Evolutionary conservation across 2,329 filamentous ascomycete genomes (phyloP), one percentile per base, ranked within the genome.

Genomic region (Dissoconium aciculare): DNA sequence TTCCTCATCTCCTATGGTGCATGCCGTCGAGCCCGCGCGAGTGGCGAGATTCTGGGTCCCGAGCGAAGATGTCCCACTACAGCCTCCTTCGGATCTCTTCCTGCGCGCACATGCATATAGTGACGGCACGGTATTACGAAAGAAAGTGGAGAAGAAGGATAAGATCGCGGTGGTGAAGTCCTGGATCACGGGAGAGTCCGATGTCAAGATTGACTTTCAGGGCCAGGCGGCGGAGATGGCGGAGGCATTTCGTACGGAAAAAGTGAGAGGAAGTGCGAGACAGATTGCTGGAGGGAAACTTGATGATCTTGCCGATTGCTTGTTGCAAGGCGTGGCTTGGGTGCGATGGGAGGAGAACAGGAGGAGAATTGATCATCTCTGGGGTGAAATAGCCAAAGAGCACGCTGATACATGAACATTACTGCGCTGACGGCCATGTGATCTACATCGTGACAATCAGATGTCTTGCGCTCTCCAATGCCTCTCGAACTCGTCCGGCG

Each of bases 261-360:
- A 35, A 12, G 19, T 28, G 4, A 30, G 31, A 29, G 19, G 43
- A 47, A 34, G 45, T 44, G 35, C 51, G 40, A 27, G 26, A 21
- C 21, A 37, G 11, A 17, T 31, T 10, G 34, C 30, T 8, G 39
- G 48, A 13, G 45, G 44, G n/a, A 89, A 89, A 54, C 53, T 87
- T 31, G 82, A 91, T 53, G 82, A 91, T 57, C 56, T 91, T 29
- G 78, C 81, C 0, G 82, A 91, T 57, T 79, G 75, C 49, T 57
- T 89, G 15, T 51, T 89, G 32, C 82, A 91, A 52, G 82, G 74
- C 2, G 63, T 82, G 35, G 74, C 79, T 3, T 87, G 78, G 73
- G 54, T 82, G 21, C 64, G 73, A 37, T 91, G 82, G 82, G 71
- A 83, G 47, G 57, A 63, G 42, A 78, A 78, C 42, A 26, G 29